Percentiles rank a stretch among this genome's conserved stretches.
Evolutionary conservation across 768 basidiomycete genomes (phyloP).

Genomic region (Serpula lacrymans): DNA sequence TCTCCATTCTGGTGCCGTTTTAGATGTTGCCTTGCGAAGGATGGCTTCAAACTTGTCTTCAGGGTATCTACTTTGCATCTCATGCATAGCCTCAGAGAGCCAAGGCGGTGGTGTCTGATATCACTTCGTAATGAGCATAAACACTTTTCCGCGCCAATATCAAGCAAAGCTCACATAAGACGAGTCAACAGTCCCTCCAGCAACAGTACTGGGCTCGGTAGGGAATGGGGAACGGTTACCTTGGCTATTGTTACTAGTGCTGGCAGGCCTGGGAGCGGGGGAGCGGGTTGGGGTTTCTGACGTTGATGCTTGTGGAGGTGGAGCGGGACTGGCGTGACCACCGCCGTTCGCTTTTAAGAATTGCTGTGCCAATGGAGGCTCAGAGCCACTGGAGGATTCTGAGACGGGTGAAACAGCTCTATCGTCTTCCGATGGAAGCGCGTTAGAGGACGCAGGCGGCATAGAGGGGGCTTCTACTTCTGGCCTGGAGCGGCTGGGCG

Average conservation of each 20-base stretch:
- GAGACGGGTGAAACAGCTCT: constrained; percentile 70
- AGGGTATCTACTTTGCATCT: constrained; percentile 69
- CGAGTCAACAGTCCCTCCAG: constrained; percentile 10
- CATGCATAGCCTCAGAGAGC: constrained; percentile 64
- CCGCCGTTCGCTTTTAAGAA: constrained; percentile 56
- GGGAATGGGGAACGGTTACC: constrained; percentile 16
- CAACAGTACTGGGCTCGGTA: constrained; percentile 9
- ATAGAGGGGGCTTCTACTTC: constrained; percentile 34
- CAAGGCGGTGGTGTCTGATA: constrained; percentile 58
- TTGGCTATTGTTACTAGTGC: no score
- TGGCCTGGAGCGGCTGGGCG: constrained; percentile 42
- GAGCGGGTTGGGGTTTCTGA: constrained; percentile 20
- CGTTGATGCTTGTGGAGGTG: constrained; percentile 16
- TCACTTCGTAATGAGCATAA: constrained; percentile 30
- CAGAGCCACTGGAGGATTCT: constrained; percentile 68
- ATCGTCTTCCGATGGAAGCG: constrained; percentile 40
- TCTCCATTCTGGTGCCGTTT: constrained; percentile 77
- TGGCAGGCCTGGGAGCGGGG: constrained; percentile 19
- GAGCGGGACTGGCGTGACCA: constrained; percentile 27
- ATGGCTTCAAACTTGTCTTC: constrained; percentile 83
- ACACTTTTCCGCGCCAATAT: constrained; percentile 23
- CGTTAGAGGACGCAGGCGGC: constrained; percentile 27
- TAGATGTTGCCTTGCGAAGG: constrained; percentile 52
- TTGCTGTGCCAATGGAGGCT: constrained; percentile 68
- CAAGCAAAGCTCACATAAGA: constrained; percentile 22